Evolutionary conservation across 139 green algal genomes (phyloP).

Genomic region (Volvox africanus): DNA sequence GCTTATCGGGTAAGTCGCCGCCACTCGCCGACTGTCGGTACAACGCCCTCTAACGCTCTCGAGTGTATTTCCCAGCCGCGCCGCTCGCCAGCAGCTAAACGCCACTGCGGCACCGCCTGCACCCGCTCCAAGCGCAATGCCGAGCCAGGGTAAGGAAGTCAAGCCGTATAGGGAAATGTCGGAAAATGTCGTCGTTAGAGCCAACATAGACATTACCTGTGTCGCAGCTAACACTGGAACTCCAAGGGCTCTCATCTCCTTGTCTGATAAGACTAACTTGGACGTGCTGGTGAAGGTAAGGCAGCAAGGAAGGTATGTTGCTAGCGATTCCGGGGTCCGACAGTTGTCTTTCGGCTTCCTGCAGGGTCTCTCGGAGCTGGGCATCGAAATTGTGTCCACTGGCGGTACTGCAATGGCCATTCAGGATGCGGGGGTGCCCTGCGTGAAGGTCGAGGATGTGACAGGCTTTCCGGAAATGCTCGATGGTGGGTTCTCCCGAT

Average conservation of each 20-base stretch:
- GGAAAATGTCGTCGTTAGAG: background rate
- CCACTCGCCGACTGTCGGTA: background rate
- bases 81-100: slow-evolving; percentile 21
- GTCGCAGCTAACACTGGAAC: background rate
- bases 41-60: background rate
- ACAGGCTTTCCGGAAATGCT: slow-evolving; percentile 99
- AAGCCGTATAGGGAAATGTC: background rate
- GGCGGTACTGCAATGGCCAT: slow-evolving; percentile 93
- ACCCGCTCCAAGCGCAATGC: slow-evolving; percentile 8
- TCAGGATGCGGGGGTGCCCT: slow-evolving; percentile 81
- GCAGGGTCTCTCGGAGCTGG: slow-evolving; percentile 84
- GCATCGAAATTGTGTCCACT: slow-evolving; percentile 96
- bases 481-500: slow-evolving; percentile 70
- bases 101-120: slow-evolving; percentile 24
- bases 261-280: slow-evolving; percentile 94
- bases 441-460: slow-evolving; percentile 90
- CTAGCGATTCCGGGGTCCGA: background rate
- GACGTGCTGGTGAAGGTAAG: slow-evolving; percentile 85
- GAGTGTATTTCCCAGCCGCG: slow-evolving; percentile 1
- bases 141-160: background rate
- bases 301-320: background rate
- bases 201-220: background rate
- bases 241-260: slow-evolving; percentile 86
- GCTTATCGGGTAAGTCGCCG: slow-evolving; percentile 28
- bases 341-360: background rate